These are phyloP conservation scores for Ceratocystis huliohia DNA, from an alignment of 2,329 filamentous ascomycete genomes.

Conservation along the genomic window DNA sequence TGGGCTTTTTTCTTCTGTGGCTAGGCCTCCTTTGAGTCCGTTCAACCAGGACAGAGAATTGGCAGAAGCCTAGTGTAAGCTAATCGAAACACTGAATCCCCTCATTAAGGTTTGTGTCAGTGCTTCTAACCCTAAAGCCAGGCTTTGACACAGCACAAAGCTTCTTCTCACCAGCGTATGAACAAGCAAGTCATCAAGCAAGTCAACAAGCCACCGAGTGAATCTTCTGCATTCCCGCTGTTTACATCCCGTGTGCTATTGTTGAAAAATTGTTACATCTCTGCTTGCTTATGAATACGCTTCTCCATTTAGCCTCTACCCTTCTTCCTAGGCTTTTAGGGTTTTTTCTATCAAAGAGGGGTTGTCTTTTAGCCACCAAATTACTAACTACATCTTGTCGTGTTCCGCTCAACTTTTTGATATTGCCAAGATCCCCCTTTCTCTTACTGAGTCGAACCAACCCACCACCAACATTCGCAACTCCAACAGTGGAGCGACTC, in stretches of 20 bases:
- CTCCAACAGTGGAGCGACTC: not conserved
- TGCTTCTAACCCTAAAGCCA: not conserved
- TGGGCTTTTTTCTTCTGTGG: not conserved
- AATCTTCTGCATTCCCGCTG: not conserved
- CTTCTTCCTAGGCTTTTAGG: not conserved
- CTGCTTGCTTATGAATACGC: not conserved
- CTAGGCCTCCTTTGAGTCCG: not conserved
- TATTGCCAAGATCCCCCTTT: constrained; percentile 7
- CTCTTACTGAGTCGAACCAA: not conserved
- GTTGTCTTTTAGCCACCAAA: constrained; percentile 8
- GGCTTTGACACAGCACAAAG: not conserved
- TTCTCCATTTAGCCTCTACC: not conserved
- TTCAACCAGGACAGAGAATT: not conserved
- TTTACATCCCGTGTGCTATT: not conserved
- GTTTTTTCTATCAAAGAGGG: constrained; percentile 4
- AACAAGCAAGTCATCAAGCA: too few species aligned
- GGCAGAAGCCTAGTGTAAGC: not conserved
- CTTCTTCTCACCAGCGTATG: not conserved
- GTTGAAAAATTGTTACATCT: not conserved
- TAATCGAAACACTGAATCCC: too few species aligned
- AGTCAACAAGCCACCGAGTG: not conserved
- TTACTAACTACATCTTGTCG: constrained; percentile 5
- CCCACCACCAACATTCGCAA: not conserved
- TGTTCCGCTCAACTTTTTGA: constrained; percentile 3
- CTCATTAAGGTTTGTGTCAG: not conserved